Conservation (phyloP, 306 rosid species). For the Vicia faba region DNA sequence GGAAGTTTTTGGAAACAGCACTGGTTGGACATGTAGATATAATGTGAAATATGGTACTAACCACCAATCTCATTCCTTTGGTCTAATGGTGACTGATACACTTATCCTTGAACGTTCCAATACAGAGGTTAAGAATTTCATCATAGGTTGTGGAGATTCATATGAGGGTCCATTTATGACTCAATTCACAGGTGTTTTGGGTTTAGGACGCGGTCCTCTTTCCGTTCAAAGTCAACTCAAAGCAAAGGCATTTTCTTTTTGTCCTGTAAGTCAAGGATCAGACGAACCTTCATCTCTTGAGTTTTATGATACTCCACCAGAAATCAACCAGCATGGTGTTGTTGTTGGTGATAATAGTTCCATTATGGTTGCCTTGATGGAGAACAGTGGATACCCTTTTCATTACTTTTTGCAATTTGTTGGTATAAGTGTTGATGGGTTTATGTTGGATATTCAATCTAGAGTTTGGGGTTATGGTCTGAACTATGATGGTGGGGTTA, state of each 20-base stretch:
- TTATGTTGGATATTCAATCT: constrained; percentile 45
- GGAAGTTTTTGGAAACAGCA: constrained; percentile 27
- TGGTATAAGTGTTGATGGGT: constrained; percentile 46
- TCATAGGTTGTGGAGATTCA: constrained; percentile 43
- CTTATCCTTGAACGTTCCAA: constrained; percentile 27
- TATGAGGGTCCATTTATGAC: constrained; percentile 37
- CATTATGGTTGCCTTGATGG: constrained; percentile 35
- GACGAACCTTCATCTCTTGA: constrained; percentile 28
- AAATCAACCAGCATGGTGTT: background rate
- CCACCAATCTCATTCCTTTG: constrained; percentile 31
- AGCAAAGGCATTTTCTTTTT: constrained; percentile 46
- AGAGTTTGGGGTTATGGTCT: constrained; percentile 54
- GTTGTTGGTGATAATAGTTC: background rate
- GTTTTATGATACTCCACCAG: constrained; percentile 33
- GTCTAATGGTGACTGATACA: constrained; percentile 36
- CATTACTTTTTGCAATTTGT: constrained; percentile 46
- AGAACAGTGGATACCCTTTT: constrained; percentile 39
- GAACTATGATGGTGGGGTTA: constrained; percentile 49
- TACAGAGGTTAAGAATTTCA: constrained; percentile 15
- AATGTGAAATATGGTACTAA: background rate
- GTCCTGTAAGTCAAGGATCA: constrained; percentile 18
- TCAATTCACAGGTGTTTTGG: constrained; percentile 40
- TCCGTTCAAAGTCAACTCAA: constrained; percentile 48
- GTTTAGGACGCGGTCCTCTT: constrained; percentile 48
- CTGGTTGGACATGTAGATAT: constrained; percentile 33